Percentiles rank a stretch among this genome's conserved stretches.
phyloP scores from a whole-genome alignment of 495 filamentous ascomycete species.

The Mytilinidion resinicola region DNA sequence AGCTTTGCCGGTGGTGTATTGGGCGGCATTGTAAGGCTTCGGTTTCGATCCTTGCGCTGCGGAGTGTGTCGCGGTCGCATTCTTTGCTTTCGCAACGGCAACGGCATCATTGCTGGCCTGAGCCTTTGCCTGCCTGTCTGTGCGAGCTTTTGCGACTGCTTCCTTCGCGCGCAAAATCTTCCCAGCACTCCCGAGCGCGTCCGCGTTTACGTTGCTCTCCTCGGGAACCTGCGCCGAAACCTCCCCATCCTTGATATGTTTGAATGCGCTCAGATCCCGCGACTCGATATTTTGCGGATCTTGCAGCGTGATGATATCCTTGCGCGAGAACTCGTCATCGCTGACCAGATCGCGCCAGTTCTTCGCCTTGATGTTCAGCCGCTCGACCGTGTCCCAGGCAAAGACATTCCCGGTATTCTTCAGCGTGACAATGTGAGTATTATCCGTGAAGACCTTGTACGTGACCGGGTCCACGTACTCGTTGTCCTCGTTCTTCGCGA shows the following conservation, averaged over 20 bases:
- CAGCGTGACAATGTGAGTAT: slow-evolving; percentile 91
- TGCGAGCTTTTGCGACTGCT: slow-evolving; percentile 77
- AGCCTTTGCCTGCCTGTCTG: slow-evolving; percentile 41
- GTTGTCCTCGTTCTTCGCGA: slow-evolving; percentile 86
- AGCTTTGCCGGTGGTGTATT: slow-evolving; percentile 84
- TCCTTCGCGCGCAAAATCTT: slow-evolving; percentile 91
- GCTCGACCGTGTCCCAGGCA: slow-evolving; percentile 88
- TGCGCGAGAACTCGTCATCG: slow-evolving; percentile 79
- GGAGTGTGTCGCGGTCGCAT: slow-evolving; percentile 19
- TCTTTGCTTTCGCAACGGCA: slow-evolving; percentile 8
- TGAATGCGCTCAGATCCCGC: slow-evolving; percentile 81
- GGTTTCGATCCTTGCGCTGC: slow-evolving; percentile 42
- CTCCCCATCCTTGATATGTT: slow-evolving; percentile 79
- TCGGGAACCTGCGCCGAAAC: slow-evolving; percentile 51
- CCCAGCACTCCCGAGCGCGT: slow-evolving; percentile 70
- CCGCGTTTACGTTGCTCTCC: slow-evolving; percentile 62
- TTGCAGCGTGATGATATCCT: slow-evolving; percentile 93
- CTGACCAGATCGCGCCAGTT: slow-evolving; percentile 89
- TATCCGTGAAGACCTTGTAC: slow-evolving; percentile 95
- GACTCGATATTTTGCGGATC: slow-evolving; percentile 88
- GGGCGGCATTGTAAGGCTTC: slow-evolving; percentile 73
- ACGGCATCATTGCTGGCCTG: slow-evolving; percentile 26
- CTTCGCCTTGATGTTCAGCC: slow-evolving; percentile 95
- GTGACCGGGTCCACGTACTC: slow-evolving; percentile 95
- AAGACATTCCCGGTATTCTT: slow-evolving; percentile 90